A percentile compares a stretch with the other conserved stretches of the same genome.
phyloP scores from a whole-genome alignment of 176 grass and related monocot species.

The Hsuehochloa calcarea region DNA sequence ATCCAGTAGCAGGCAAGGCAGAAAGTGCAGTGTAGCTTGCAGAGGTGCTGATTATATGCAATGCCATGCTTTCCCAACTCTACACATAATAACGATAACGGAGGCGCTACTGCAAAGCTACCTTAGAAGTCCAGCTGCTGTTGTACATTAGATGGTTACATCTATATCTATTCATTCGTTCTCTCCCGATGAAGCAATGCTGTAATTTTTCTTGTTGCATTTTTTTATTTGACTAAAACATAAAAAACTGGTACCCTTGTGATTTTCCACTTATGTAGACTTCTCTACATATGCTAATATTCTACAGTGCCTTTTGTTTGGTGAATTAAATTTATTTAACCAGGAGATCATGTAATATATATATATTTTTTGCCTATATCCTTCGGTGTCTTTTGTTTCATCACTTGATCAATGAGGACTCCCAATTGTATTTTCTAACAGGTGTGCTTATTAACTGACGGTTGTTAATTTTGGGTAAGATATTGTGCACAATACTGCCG shows the following conservation, averaged over 20 bases:
- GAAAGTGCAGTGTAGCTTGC: constrained; percentile 19
- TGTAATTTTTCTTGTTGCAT: background rate
- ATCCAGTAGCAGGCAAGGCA: constrained; percentile 28
- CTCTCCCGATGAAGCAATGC: constrained; percentile 13
- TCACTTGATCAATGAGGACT: too few relatives aligned
- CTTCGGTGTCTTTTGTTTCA: too few relatives aligned
- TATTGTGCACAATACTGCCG: background rate
- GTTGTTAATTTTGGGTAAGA: too few relatives aligned
- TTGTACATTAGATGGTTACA: constrained; percentile 43
- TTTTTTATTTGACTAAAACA: background rate
- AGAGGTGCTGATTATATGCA: background rate
- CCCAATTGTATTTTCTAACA: too few relatives aligned
- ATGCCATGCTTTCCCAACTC: constrained; percentile 2
- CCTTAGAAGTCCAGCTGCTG: constrained; percentile 24
- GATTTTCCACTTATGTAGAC: background rate
- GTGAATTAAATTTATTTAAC: background rate
- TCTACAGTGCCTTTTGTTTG: background rate
- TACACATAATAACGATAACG: background rate
- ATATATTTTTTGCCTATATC: too few relatives aligned
- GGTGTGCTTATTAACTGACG: too few relatives aligned
- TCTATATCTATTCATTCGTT: constrained; percentile 23
- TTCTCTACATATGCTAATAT: background rate
- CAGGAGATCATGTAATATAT: too few relatives aligned
- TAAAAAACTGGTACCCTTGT: background rate
- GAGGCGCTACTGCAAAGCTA: background rate